Percentiles rank a stretch among this genome's conserved stretches.
phyloP scores from a whole-genome alignment of 441 rosid genomes.

The Erysimum pusillum region DNA sequence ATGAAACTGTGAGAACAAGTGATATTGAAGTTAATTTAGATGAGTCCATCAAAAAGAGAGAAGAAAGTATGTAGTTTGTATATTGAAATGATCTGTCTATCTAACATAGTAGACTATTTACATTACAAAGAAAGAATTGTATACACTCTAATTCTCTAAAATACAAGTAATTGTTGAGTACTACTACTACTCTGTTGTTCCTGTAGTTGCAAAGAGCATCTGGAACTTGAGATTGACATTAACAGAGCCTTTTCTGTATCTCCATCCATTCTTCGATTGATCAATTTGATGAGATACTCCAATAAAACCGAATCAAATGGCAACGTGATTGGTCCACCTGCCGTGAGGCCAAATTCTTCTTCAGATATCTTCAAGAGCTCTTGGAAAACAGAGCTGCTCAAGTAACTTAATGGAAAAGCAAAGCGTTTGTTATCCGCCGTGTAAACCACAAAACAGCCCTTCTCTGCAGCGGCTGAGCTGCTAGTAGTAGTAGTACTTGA shows the following conservation, averaged over 20 bases:
- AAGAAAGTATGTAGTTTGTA: neutral
- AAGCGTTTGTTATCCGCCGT: conserved; percentile 9
- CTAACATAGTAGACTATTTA: neutral
- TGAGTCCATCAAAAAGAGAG: neutral
- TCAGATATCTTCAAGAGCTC: conserved; percentile 56
- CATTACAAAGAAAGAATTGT: neutral
- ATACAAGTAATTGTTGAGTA: conserved; percentile 31
- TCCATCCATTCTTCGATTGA: conserved; percentile 25
- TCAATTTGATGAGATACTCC: conserved; percentile 36
- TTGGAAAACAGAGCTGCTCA: conserved; percentile 32
- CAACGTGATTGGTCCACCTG: conserved; percentile 39
- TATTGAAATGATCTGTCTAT: neutral
- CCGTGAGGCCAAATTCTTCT: conserved; percentile 54
- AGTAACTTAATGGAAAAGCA: conserved; percentile 27
- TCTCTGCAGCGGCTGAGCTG: neutral
- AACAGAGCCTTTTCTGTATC: conserved; percentile 43
- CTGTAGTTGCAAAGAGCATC: conserved; percentile 39
- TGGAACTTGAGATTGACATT: conserved; percentile 33
- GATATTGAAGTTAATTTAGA: neutral
- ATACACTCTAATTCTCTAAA: conserved; percentile 21
- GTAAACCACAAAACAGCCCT: conserved; percentile 29
- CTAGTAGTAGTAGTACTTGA: neutral
- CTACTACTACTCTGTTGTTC: neutral
- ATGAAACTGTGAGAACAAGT: neutral
- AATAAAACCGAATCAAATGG: conserved; percentile 48